Conservation (phyloP, 2,329 filamentous ascomycete species). For the Furcasterigmium furcatum region DNA sequence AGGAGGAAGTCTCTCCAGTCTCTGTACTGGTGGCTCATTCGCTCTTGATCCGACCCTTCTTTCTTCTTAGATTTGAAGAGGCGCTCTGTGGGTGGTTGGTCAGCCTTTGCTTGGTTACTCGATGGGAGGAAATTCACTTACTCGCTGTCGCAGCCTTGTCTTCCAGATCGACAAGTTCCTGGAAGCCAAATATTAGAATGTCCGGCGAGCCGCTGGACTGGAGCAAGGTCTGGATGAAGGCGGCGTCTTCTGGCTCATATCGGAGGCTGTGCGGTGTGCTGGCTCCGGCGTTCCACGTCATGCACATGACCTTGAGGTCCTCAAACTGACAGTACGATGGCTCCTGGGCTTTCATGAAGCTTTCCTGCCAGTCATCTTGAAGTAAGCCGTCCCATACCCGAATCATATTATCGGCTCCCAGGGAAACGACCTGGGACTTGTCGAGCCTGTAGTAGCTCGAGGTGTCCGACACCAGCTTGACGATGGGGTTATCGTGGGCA, state of each 20-base stretch:
- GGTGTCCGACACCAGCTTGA: conserved; percentile 72
- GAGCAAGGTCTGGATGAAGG: conserved; percentile 79
- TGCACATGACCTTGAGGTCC: conserved; percentile 72
- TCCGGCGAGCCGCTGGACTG: conserved; percentile 77
- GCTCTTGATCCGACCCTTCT: conserved; percentile 74
- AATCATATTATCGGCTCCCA: conserved; percentile 83
- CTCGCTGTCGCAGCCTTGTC: conserved; percentile 97
- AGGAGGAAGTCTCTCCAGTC: conserved; percentile 92
- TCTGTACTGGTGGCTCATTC: conserved; percentile 96
- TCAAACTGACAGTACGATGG: conserved; percentile 82
- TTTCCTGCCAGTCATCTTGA: conserved; percentile 92
- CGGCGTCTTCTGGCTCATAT: conserved; percentile 64
- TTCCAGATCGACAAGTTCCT: conserved; percentile 96
- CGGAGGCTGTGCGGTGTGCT: conserved; percentile 82
- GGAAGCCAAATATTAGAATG: conserved; percentile 93
- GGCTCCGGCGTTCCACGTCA: conserved; percentile 98
- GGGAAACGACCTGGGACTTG: conserved; percentile 77
- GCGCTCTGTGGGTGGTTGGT: conserved; percentile 54
- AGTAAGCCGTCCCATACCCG: conserved; percentile 90
- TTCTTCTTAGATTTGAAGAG: conserved; percentile 91
- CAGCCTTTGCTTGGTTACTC: neutral
- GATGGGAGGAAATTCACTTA: no score
- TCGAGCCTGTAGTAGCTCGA: conserved; percentile 85
- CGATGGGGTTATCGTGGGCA: conserved; percentile 80
- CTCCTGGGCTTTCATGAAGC: conserved; percentile 81